Conservation (phyloP, 768 basidiomycete species). For the Pleurotus djamor region DNA sequence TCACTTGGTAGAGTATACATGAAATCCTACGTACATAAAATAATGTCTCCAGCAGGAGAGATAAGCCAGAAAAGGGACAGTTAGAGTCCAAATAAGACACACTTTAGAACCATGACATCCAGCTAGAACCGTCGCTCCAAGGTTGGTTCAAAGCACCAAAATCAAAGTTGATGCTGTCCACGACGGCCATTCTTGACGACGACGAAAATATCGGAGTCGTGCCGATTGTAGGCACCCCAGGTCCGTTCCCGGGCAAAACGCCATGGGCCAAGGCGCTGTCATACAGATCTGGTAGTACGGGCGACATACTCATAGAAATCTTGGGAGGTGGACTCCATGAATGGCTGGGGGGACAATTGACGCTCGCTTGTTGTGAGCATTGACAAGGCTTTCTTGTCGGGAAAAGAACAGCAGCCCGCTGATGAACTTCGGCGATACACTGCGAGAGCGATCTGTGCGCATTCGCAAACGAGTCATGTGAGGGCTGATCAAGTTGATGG, state of each 20-base stretch:
- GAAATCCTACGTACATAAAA: not conserved
- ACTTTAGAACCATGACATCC: constrained; percentile 48
- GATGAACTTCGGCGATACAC: constrained; percentile 46
- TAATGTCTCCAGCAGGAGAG: not conserved
- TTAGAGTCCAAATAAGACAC: not conserved
- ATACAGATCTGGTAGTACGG: constrained; percentile 40
- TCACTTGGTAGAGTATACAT: not conserved
- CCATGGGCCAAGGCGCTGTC: constrained; percentile 17
- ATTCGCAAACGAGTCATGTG: constrained; percentile 34
- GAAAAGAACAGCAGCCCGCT: constrained; percentile 38
- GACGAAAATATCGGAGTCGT: constrained; percentile 18
- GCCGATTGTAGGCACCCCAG: constrained; percentile 20
- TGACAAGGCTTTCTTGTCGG: constrained; percentile 42
- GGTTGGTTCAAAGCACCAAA: constrained; percentile 41
- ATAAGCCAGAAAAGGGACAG: not conserved
- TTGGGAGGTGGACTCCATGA: constrained; percentile 42
- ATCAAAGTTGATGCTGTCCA: constrained; percentile 47
- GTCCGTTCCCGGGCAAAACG: constrained; percentile 26
- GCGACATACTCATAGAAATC: constrained; percentile 20
- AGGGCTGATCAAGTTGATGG: constrained; percentile 14
- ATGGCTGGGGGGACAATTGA: constrained; percentile 37
- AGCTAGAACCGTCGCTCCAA: constrained; percentile 27
- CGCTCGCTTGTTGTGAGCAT: constrained; percentile 24
- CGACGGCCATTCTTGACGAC: constrained; percentile 37
- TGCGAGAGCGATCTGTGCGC: constrained; percentile 42